phyloP scores from a whole-genome alignment of 208 protist species.

The Leishmania turanica region DNA sequence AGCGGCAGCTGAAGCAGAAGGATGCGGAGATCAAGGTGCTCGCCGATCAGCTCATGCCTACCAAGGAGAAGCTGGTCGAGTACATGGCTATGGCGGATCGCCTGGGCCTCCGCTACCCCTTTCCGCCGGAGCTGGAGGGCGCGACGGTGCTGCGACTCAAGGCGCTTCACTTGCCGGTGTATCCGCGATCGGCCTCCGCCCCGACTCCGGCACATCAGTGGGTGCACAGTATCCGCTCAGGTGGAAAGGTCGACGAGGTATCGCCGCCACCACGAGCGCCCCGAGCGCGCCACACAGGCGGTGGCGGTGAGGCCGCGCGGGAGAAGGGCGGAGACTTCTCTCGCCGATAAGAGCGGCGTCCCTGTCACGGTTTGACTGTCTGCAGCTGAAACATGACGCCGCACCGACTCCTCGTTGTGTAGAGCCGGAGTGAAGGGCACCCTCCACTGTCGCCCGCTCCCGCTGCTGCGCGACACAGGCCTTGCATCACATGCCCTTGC shows the following conservation, averaged over 20 bases:
- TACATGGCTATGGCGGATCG: slow-evolving; percentile 89
- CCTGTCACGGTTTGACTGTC: background rate
- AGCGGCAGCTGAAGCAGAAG: slow-evolving; percentile 36
- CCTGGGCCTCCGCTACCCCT: slow-evolving; percentile 82
- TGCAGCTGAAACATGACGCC: background rate
- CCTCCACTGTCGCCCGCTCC: background rate
- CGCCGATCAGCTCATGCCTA: slow-evolving; percentile 69
- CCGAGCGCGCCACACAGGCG: background rate
- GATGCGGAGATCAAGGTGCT: slow-evolving; percentile 66
- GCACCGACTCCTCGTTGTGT: background rate
- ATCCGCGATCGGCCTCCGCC: slow-evolving; percentile 26
- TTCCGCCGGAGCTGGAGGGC: slow-evolving; percentile 67
- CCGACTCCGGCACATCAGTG: background rate
- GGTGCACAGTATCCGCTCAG: background rate
- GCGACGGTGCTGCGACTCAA: slow-evolving; percentile 63
- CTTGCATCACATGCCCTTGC: background rate
- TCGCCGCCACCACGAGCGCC: slow-evolving; percentile 15
- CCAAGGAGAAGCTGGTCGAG: slow-evolving; percentile 85
- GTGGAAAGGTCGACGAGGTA: background rate
- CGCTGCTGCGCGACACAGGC: background rate
- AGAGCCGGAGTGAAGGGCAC: background rate
- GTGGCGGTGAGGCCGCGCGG: background rate
- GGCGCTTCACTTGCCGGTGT: slow-evolving; percentile 39
- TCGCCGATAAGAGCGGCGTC: background rate
- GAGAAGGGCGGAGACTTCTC: slow-evolving; percentile 17